Conservation (phyloP, 371 early-diverging fungal species). For the Basidiobolus meristosporus region DNA sequence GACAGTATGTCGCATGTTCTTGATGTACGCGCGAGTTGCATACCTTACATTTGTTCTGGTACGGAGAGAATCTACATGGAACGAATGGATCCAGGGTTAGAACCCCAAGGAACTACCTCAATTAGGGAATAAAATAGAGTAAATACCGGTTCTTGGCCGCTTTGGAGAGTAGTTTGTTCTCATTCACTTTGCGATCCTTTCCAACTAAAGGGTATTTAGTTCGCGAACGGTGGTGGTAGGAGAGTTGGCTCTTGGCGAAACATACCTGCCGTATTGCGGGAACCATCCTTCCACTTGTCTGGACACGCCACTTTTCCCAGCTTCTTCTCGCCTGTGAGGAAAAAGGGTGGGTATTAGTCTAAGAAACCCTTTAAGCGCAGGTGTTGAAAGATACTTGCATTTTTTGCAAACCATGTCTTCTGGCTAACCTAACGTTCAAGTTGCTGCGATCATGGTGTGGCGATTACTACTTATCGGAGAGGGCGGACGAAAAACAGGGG, state of each 20-base stretch:
- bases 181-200: slow-evolving; percentile 31
- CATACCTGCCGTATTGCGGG: slow-evolving; percentile 25
- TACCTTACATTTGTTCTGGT: slow-evolving; percentile 34
- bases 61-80: slow-evolving; percentile 17
- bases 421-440: no score
- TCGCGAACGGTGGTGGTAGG: not conserved
- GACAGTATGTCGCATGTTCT: slow-evolving; percentile 41
- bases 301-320: slow-evolving; percentile 32
- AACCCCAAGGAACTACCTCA: not conserved
- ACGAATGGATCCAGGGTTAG: not conserved
- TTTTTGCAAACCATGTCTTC: slow-evolving; percentile 46
- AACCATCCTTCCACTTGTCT: slow-evolving; percentile 51
- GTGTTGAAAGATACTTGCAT: slow-evolving; percentile 9
- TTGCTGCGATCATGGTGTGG: no score
- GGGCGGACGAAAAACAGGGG: no score
- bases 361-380: not conserved
- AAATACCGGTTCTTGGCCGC: slow-evolving; percentile 25
- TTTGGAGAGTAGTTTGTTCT: slow-evolving; percentile 46
- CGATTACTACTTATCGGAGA: no score
- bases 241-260: not conserved
- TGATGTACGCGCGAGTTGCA: slow-evolving; percentile 48
- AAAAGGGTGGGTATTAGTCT: not conserved
- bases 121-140: not conserved
- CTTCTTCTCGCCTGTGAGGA: slow-evolving; percentile 30
- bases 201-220: slow-evolving; percentile 3